These are phyloP conservation scores for Apiotrichum brassicae DNA, from an alignment of 1,284 basidiomycete genomes.

Conservation along the genomic window DNA sequence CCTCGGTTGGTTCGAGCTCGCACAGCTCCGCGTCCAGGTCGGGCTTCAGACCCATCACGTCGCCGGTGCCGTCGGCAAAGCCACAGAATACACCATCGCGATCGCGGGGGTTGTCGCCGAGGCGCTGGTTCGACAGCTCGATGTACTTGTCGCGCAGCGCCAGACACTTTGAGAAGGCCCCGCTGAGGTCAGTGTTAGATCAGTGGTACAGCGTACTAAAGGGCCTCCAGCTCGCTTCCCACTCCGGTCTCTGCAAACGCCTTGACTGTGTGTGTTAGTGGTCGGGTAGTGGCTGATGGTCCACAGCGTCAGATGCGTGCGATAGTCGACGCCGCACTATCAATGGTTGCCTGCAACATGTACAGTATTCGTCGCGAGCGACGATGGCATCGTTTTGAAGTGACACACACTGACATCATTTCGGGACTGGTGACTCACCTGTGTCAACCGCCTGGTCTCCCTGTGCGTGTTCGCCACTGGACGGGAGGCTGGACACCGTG, in stretches of 20 bases:
- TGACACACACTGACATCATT: no score
- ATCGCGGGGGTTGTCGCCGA: slow-evolving; percentile 86
- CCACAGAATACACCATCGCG: slow-evolving; percentile 69
- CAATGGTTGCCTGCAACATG: no score
- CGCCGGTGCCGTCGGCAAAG: slow-evolving; percentile 54
- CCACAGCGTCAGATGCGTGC: background rate
- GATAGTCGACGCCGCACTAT: no score
- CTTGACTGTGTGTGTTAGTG: no score
- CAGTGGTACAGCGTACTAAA: slow-evolving; percentile 38
- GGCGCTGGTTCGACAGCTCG: slow-evolving; percentile 68
- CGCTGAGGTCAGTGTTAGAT: slow-evolving; percentile 20
- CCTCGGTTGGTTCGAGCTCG: slow-evolving; percentile 20
- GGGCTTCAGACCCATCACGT: slow-evolving; percentile 61
- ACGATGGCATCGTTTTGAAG: no score
- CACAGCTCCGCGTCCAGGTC: slow-evolving; percentile 50
- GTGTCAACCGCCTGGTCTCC: slow-evolving; percentile 11
- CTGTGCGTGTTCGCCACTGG: background rate
- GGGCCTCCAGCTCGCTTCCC: slow-evolving; percentile 45
- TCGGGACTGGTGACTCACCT: slow-evolving; percentile 16
- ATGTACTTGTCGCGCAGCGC: slow-evolving; percentile 91
- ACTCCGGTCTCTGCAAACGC: slow-evolving; percentile 47
- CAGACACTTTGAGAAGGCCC: slow-evolving; percentile 67
- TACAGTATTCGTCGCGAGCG: no score
- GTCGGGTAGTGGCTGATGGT: no score
- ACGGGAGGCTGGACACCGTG: background rate